These are phyloP conservation scores for Astrothelium subdiscretum DNA, from an alignment of 495 filamentous ascomycete species.

Conservation along the genomic window DNA sequence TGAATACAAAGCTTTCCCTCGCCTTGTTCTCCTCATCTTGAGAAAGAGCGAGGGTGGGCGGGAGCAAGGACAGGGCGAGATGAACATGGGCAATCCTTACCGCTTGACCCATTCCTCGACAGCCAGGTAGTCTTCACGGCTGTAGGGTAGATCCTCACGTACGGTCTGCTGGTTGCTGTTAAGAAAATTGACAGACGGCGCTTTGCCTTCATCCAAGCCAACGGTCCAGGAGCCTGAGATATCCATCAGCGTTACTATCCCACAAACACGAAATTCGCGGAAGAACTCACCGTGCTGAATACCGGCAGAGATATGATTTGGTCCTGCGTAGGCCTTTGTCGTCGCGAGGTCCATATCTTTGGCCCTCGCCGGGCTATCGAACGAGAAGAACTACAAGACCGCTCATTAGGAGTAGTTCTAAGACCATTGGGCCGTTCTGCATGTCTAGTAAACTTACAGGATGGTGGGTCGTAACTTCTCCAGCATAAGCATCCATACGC, in stretches of 20 bases:
- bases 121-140: slow-evolving; percentile 51
- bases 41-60: too few species aligned
- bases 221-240: slow-evolving; percentile 32
- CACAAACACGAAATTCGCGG: not conserved
- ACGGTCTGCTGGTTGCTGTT: slow-evolving; percentile 43
- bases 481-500: slow-evolving; percentile 66
- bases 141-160: slow-evolving; percentile 54
- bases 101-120: slow-evolving; percentile 66
- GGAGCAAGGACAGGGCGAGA: too few species aligned
- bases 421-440: not conserved
- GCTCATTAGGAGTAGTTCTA: not conserved
- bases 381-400: slow-evolving; percentile 47
- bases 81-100: not conserved
- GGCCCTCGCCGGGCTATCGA: slow-evolving; percentile 54
- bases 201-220: slow-evolving; percentile 37
- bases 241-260: not conserved
- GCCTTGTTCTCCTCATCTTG: too few species aligned
- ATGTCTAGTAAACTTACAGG: slow-evolving; percentile 12
- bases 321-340: slow-evolving; percentile 61
- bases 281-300: slow-evolving; percentile 43
- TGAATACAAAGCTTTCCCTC: not conserved
- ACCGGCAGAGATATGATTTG: slow-evolving; percentile 60
- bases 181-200: slow-evolving; percentile 33
- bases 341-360: slow-evolving; percentile 63
- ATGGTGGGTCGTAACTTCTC: slow-evolving; percentile 58